Conservation (phyloP, 352 stramenopile species). For the Phytophthora gonapodyides region DNA sequence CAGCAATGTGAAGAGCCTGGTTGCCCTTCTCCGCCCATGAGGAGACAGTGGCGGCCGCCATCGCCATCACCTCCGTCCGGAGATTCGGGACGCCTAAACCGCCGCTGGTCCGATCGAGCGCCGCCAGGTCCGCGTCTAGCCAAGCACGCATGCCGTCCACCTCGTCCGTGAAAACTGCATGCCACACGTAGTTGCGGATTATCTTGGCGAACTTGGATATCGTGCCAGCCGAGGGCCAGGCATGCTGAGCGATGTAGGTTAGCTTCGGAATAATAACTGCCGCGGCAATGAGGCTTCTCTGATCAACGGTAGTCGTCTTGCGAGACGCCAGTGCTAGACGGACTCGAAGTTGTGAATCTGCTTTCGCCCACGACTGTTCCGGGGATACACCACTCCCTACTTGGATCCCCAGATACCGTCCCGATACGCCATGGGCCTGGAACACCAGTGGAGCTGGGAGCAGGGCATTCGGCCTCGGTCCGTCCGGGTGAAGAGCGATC, state of each 20-base stretch:
- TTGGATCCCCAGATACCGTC: neutral
- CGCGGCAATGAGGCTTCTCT: neutral
- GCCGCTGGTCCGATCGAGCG: neutral
- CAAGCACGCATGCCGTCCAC: neutral
- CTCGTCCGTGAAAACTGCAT: neutral
- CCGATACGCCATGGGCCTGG: neutral
- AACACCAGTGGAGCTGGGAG: neutral
- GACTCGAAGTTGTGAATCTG: neutral
- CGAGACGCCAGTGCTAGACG: too few relatives aligned
- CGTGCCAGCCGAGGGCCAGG: neutral
- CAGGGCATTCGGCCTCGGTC: neutral
- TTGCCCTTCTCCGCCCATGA: too few relatives aligned
- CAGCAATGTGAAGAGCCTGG: too few relatives aligned
- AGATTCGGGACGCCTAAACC: neutral
- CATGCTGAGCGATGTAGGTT: neutral
- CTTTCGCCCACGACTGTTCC: neutral
- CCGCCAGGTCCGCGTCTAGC: neutral
- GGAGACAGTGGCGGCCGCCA: too few relatives aligned
- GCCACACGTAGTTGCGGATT: constrained; percentile 7
- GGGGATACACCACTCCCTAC: neutral
- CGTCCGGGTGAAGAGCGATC: neutral
- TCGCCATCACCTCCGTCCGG: too few relatives aligned
- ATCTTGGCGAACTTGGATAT: neutral
- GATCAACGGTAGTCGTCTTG: constrained; percentile 4
- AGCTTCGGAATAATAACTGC: constrained; percentile 1